phyloP scores from a whole-genome alignment of 2,329 filamentous ascomycete genomes.

The Apiospora kogelbergensis region DNA sequence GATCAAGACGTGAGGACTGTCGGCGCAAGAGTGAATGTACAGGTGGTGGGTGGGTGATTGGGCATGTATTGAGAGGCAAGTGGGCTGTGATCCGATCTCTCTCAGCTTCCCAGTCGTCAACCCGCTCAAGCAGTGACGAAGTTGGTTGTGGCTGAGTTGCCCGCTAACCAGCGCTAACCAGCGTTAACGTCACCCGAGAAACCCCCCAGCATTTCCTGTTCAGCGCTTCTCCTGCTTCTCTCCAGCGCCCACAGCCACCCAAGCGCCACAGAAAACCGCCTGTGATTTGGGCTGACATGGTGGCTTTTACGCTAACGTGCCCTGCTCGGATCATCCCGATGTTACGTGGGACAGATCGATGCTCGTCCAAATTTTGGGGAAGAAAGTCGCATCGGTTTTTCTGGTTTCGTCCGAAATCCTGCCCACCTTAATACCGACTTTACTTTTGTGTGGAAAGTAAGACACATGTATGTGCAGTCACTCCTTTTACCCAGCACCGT shows the following conservation, averaged over 20 bases:
- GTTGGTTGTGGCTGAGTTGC: background rate
- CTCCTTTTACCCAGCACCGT: background rate
- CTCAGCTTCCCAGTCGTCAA: background rate
- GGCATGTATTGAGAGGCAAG: background rate
- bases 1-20: background rate
- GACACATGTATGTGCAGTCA: background rate
- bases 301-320: background rate
- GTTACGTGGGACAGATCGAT: background rate
- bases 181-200: background rate
- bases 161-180: background rate
- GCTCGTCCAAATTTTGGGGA: constrained; percentile 5
- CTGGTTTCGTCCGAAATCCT: background rate
- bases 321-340: background rate
- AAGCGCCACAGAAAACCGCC: background rate
- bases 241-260: background rate
- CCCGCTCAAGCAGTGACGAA: constrained; percentile 7
- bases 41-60: background rate
- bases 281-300: background rate
- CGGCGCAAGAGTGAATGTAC: background rate
- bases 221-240: too few relatives aligned
- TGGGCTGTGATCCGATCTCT: constrained; percentile 6
- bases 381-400: background rate
- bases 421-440: background rate
- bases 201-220: background rate
- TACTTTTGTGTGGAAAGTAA: background rate